phyloP scores from a whole-genome alignment of 2,329 filamentous ascomycete species.

The Elsinoe perseae region DNA sequence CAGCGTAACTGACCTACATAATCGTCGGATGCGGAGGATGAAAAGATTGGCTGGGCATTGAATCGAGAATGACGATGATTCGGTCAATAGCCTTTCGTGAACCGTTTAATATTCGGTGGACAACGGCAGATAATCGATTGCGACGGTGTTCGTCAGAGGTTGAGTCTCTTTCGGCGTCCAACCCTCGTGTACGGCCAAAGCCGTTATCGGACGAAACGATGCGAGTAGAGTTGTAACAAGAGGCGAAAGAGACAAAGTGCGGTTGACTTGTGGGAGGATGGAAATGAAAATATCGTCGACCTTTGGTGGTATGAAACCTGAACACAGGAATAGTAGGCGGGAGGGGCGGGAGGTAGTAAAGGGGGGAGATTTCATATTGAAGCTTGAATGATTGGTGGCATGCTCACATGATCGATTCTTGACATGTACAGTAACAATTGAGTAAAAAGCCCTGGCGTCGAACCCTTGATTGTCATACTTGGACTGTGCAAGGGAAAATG shows the following conservation, averaged over 20 bases:
- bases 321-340: background rate
- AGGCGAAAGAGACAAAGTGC: background rate
- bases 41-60: slow-evolving; percentile 1
- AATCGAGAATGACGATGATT: slow-evolving; percentile 5
- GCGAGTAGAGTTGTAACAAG: background rate
- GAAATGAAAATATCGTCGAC: slow-evolving; percentile 10
- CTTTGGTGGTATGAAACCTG: background rate
- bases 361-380: slow-evolving; percentile 14
- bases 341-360: slow-evolving; percentile 1
- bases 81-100: slow-evolving; percentile 4
- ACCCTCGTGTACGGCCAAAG: background rate
- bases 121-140: slow-evolving; percentile 15
- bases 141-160: slow-evolving; percentile 16
- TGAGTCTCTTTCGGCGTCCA: slow-evolving; percentile 10
- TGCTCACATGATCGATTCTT: slow-evolving; percentile 5
- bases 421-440: background rate
- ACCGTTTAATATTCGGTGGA: slow-evolving; percentile 3
- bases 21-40: background rate
- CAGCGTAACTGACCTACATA: background rate
- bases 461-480: background rate
- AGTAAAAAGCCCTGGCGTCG: background rate
- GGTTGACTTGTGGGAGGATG: background rate
- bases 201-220: slow-evolving; percentile 3
- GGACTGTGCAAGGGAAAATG: too few species aligned
- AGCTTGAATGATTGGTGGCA: background rate